Evolutionary conservation across 805 yeast genomes (phyloP).

Genomic region (Teunomyces kruisii): DNA sequence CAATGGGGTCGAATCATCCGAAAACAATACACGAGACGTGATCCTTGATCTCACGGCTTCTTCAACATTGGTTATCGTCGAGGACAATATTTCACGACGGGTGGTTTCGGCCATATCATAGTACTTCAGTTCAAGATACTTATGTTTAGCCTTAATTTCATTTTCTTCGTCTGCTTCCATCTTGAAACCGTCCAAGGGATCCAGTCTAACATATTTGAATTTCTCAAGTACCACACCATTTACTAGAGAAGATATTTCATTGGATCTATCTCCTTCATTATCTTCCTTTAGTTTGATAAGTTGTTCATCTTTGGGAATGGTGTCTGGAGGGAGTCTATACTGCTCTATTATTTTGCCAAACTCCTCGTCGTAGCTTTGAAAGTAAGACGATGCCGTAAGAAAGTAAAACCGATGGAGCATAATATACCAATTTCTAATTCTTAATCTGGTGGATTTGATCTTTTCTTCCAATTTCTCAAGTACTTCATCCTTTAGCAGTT

Average conservation of each 20-base stretch:
- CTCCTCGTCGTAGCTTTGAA: slow-evolving; percentile 46
- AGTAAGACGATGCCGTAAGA: slow-evolving; percentile 72
- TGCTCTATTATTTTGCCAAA: slow-evolving; percentile 24
- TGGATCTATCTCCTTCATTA: slow-evolving; percentile 10
- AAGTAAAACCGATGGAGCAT: slow-evolving; percentile 75
- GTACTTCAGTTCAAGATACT: slow-evolving; percentile 27
- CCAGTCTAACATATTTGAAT: slow-evolving; percentile 7
- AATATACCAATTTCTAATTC: slow-evolving; percentile 54
- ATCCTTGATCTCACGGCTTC: slow-evolving; percentile 25
- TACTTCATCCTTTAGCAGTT: slow-evolving; percentile 8
- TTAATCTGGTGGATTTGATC: slow-evolving; percentile 21
- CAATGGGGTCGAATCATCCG: slow-evolving; percentile 9
- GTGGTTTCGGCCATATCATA: slow-evolving; percentile 37
- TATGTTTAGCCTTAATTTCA: slow-evolving; percentile 12
- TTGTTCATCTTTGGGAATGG: not conserved
- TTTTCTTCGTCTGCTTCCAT: not conserved
- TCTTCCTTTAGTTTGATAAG: slow-evolving; percentile 5
- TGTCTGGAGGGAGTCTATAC: slow-evolving; percentile 7
- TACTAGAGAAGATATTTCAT: slow-evolving; percentile 24
- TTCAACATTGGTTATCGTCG: slow-evolving; percentile 29
- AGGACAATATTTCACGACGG: slow-evolving; percentile 30
- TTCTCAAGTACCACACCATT: slow-evolving; percentile 13
- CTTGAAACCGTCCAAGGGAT: slow-evolving; percentile 6
- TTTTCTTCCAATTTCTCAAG: slow-evolving; percentile 21
- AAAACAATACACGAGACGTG: slow-evolving; percentile 17